Evolutionary conservation across 495 filamentous ascomycete genomes (phyloP), one percentile per base, ranked within the genome.

Genomic region (Barbatosphaeria neglecta): DNA sequence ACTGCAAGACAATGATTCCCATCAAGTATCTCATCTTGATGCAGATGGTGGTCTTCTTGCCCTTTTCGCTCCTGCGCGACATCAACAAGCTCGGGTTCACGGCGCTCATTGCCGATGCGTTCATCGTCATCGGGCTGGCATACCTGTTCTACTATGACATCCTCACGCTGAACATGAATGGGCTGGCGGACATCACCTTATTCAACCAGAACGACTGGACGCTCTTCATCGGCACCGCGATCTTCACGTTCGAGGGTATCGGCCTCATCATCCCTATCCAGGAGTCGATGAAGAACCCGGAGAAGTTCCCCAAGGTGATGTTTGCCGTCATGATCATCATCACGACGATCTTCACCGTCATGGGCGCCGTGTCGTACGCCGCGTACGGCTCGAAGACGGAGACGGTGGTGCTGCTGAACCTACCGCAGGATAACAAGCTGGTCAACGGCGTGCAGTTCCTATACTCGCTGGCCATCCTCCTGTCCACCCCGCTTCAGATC

Each of bases 211-310:
- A 81, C 18, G 78, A 84, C 55, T 98, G 92, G 92, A 95, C 90
- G 0, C 77, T 97, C 27, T 95, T 97, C 63, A 96, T 98, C 55
- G 92, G 92, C 52, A 97, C 92, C 7, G 93, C 92, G 17, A 96
- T 98, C 53, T 98, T 98, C 70, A 98, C 92, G 5, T 98, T 95
- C 52, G 92, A 98, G 59, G 92, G 92, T 17, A 89, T 98, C 52
- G 92, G 92, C 17, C 76, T 98, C n/a, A 95, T 98, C 65, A 95
- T 98, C 47, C 92, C 92, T 3, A 97, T 98, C 47, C 93, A 98
- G 65, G 87, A 92, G 58, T 92, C 89, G 2, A 98, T 98, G 92
- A 83, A 79, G 57, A 70, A 86, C 41, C 92, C 87, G 1, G 72
- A 80, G 43, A 87, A 93, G 56, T 96, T 98, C 59, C 87, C 90